Conservation (phyloP, 129 eudicot species). For the Flaveria trinervia region DNA sequence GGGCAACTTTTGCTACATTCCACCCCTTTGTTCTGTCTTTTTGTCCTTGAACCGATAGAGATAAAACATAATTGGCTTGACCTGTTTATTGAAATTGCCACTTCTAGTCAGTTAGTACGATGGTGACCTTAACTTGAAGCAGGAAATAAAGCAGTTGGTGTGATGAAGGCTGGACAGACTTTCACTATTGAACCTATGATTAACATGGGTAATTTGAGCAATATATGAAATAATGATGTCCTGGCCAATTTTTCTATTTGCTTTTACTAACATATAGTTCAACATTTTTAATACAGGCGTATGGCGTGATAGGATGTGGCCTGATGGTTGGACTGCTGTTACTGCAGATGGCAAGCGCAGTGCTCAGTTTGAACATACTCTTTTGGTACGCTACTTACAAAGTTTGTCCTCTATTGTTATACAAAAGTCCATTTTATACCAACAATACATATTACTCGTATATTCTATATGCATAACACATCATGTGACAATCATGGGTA, state of each 20-base stretch:
- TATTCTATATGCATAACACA: background rate
- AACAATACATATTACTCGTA: background rate
- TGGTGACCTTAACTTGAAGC: constrained; percentile 55
- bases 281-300: constrained; percentile 49
- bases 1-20: background rate
- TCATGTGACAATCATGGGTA: background rate
- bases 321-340: constrained; percentile 98
- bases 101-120: background rate
- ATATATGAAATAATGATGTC: background rate
- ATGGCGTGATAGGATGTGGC: constrained; percentile 99
- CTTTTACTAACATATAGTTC: constrained; percentile 21
- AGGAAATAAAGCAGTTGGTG: constrained; percentile 98
- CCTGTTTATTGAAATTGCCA: background rate
- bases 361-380: constrained; percentile 97
- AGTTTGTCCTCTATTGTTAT: background rate
- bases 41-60: background rate
- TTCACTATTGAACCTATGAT: constrained; percentile 98
- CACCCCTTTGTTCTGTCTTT: background rate
- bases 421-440: background rate
- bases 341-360: constrained; percentile 97
- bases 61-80: background rate
- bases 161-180: constrained; percentile 98
- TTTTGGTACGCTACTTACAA: constrained; percentile 52
- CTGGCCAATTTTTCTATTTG: background rate
- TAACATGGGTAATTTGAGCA: constrained; percentile 55